Evolutionary conservation across 257 asterid genomes (phyloP).

Genomic region (Solanum dulcamara): DNA sequence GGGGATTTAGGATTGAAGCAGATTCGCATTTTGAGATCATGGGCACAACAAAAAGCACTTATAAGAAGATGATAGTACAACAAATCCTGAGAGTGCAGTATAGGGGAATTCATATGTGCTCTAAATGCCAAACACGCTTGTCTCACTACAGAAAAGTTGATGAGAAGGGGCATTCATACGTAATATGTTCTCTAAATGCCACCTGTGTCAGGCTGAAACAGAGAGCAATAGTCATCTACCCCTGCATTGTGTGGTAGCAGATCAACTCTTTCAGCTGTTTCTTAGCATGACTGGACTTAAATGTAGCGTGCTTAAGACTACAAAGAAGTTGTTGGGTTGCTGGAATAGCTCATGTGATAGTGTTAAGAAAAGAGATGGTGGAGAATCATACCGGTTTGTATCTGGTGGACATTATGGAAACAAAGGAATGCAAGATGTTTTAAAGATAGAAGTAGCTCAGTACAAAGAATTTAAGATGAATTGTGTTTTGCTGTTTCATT

Average conservation of each 20-base stretch:
- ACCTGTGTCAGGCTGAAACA: neutral
- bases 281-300: neutral
- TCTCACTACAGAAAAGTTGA: neutral
- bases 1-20: neutral
- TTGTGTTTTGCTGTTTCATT: neutral
- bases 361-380: neutral
- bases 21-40: neutral
- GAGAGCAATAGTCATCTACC: neutral
- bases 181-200: neutral
- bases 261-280: neutral
- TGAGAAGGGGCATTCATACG: neutral
- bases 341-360: neutral
- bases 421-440: neutral
- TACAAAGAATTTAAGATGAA: neutral
- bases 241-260: neutral
- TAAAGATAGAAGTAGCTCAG: neutral
- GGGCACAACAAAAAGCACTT: neutral
- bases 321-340: neutral
- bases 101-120: neutral
- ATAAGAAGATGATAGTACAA: neutral
- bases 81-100: neutral
- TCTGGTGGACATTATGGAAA: neutral
- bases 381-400: neutral
- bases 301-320: neutral
- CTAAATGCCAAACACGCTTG: neutral